Conservation (phyloP, 768 basidiomycete genomes). For the Exsudoporus frostii region DNA sequence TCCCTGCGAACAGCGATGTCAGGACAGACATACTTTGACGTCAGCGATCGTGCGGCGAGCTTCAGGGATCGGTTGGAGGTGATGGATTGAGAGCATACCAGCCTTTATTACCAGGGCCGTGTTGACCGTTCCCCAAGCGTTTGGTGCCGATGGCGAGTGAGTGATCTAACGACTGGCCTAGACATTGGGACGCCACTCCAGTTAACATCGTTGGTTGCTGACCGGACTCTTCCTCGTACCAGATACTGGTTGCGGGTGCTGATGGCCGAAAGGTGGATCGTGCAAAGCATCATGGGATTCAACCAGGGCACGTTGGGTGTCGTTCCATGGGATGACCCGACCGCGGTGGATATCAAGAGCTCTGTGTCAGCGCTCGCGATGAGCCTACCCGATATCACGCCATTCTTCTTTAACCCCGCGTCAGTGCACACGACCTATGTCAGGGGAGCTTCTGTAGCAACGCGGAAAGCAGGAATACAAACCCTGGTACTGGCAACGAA, state of each 20-base stretch:
- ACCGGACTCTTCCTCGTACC: background rate
- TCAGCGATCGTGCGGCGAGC: conserved; percentile 63
- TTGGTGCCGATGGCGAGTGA: conserved; percentile 40
- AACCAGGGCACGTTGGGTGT: conserved; percentile 68
- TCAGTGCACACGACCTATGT: conserved; percentile 41
- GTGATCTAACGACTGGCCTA: conserved; percentile 10
- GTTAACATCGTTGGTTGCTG: background rate
- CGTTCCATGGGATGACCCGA: conserved; percentile 50
- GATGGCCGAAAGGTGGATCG: conserved; percentile 66
- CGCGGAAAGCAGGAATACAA: no score
- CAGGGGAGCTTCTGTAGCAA: no score
- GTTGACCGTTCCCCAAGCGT: conserved; percentile 80
- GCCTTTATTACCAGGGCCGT: no score
- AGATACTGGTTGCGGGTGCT: conserved; percentile 64
- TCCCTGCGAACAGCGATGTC: conserved; percentile 30
- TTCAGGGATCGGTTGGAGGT: conserved; percentile 56
- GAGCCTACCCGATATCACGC: conserved; percentile 42
- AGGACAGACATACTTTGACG: conserved; percentile 54
- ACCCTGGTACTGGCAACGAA: conserved; percentile 53
- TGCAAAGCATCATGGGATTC: conserved; percentile 61
- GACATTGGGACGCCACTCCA: background rate
- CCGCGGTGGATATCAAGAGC: conserved; percentile 49
- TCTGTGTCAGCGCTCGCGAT: conserved; percentile 48
- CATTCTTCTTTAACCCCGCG: conserved; percentile 43
- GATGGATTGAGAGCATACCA: conserved; percentile 66